These are phyloP conservation scores for Paramecium primaurelia DNA, from an alignment of 73 alveolate genomes.

Conservation along the genomic window DNA sequence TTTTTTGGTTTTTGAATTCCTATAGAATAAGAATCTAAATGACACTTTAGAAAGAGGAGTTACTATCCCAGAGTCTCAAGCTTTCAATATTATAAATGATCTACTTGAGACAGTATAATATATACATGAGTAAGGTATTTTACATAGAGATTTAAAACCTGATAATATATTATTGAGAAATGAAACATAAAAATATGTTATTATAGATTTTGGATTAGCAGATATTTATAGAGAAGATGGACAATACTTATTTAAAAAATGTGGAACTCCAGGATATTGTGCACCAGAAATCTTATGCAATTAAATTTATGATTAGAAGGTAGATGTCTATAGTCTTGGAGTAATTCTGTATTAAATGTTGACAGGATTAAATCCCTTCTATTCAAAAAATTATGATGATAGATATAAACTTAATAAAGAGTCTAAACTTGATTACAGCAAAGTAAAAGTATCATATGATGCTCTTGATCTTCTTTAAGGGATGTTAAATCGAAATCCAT, in stretches of 20 bases:
- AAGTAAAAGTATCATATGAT: constrained; percentile 10
- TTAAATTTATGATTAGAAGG: constrained; percentile 36
- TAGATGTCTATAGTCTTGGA: constrained; percentile 65
- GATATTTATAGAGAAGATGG: constrained; percentile 25
- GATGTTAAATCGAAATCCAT: background rate
- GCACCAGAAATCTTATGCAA: constrained; percentile 53
- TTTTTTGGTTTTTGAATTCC: constrained; percentile 44
- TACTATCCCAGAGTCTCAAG: background rate
- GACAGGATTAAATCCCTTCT: constrained; percentile 59
- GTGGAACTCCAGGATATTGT: constrained; percentile 55
- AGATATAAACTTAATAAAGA: background rate
- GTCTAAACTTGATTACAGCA: background rate
- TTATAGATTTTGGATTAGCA: constrained; percentile 30
- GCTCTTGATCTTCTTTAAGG: constrained; percentile 54
- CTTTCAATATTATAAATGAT: background rate
- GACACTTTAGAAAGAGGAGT: background rate
- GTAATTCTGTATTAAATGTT: constrained; percentile 53
- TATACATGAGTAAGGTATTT: constrained; percentile 41
- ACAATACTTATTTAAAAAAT: background rate
- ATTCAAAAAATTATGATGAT: background rate
- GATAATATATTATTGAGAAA: constrained; percentile 27
- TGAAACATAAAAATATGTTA: background rate
- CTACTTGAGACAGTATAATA: constrained; percentile 36
- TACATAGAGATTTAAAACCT: constrained; percentile 60
- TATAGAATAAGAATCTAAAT: background rate